Percentiles rank a stretch among this genome's conserved stretches.
phyloP scores from a whole-genome alignment of 2,329 filamentous ascomycete species.

The Nemania sp. region DNA sequence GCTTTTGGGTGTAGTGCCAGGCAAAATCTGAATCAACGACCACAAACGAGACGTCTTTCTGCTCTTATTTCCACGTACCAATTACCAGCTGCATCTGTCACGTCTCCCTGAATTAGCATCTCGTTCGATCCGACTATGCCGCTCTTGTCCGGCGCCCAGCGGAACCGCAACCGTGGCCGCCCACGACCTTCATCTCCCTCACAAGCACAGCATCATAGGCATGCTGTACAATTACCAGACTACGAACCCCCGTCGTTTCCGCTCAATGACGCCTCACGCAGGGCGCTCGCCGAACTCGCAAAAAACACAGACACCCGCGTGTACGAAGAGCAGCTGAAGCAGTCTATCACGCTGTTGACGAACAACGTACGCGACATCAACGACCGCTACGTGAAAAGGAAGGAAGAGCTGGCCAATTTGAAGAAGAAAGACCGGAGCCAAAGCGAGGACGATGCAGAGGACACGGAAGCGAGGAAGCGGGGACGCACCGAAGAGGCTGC shows the following conservation, averaged over 20 bases:
- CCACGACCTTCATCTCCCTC: constrained; percentile 14
- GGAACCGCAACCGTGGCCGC: constrained; percentile 18
- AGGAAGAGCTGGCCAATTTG: constrained; percentile 41
- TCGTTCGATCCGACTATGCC: constrained; percentile 16
- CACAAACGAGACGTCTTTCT: no score
- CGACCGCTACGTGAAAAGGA: constrained; percentile 48
- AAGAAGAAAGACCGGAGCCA: constrained; percentile 29
- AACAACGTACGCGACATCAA: constrained; percentile 55
- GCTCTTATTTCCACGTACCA: no score
- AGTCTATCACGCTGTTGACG: constrained; percentile 50
- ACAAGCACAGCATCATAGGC: constrained; percentile 14
- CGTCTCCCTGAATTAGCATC: background rate
- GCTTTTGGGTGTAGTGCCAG: no score
- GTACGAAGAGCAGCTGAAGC: constrained; percentile 53
- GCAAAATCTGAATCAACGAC: no score
- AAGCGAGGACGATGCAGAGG: constrained; percentile 35
- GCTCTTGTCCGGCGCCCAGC: constrained; percentile 21
- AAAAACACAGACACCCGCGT: constrained; percentile 46
- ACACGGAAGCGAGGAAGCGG: constrained; percentile 44
- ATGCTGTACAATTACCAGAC: constrained; percentile 47
- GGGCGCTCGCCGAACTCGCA: constrained; percentile 49
- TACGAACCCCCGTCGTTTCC: constrained; percentile 56
- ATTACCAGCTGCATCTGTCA: no score
- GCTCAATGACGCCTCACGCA: constrained; percentile 47
- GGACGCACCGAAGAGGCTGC: constrained; percentile 46